Conservation (phyloP, 1,284 basidiomycete genomes). For the Acaromyces ingoldii region DNA sequence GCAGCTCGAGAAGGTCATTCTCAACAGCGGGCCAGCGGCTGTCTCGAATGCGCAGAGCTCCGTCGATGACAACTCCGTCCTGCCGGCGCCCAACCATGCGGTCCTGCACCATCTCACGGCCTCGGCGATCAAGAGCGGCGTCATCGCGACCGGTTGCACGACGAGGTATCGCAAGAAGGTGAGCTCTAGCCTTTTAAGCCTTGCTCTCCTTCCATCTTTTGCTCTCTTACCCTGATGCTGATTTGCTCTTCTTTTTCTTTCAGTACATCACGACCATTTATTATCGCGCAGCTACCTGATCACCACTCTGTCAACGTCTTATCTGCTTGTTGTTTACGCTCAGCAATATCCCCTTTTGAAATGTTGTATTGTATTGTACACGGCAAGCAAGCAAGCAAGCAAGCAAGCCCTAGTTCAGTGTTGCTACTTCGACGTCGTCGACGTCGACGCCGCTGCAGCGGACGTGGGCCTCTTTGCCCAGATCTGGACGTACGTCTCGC, state of each 20-base stretch:
- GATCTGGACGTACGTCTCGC: slow-evolving; percentile 91
- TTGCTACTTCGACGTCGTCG: too few relatives aligned
- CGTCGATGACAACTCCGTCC: slow-evolving; percentile 83
- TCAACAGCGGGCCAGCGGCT: slow-evolving; percentile 60
- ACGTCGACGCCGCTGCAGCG: too few relatives aligned
- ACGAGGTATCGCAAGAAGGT: slow-evolving; percentile 84
- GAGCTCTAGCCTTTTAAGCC: background rate
- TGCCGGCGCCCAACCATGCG: slow-evolving; percentile 90
- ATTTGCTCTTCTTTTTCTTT: background rate
- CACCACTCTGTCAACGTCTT: too few relatives aligned
- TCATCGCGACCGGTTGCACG: slow-evolving; percentile 86
- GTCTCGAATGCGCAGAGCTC: slow-evolving; percentile 23
- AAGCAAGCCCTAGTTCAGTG: too few relatives aligned
- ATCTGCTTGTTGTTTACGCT: too few relatives aligned
- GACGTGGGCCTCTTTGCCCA: slow-evolving; percentile 2
- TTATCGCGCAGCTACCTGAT: slow-evolving; percentile 3
- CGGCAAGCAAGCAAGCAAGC: too few relatives aligned
- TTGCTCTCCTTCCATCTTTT: background rate
- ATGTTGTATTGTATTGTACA: too few relatives aligned
- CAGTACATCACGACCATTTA: slow-evolving; percentile 7
- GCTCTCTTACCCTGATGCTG: background rate
- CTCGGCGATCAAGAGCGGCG: slow-evolving; percentile 88
- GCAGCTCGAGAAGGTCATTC: slow-evolving; percentile 86
- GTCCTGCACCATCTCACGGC: slow-evolving; percentile 94
- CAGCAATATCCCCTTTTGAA: too few relatives aligned